These are phyloP conservation scores for Starmerella vaccinii DNA, from an alignment of 805 yeast genomes.

Conservation along the genomic window DNA sequence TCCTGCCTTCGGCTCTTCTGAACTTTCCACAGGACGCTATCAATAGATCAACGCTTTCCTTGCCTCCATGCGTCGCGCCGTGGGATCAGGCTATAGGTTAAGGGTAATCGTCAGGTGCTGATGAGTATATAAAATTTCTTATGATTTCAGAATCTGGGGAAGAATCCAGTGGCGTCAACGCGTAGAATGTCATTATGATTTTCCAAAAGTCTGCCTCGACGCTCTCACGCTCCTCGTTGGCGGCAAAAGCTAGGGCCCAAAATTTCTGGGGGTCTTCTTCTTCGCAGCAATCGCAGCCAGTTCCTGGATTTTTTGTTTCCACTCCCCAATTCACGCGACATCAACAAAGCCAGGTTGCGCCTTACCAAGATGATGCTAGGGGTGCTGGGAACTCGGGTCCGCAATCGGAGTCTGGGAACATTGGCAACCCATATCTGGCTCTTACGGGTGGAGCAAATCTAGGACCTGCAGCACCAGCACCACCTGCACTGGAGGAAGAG, in stretches of 20 bases:
- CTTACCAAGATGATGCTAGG: conserved; percentile 19
- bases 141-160: background rate
- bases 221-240: conserved; percentile 32
- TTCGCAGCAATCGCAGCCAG: conserved; percentile 21
- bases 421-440: conserved; percentile 17
- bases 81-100: background rate
- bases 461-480: conserved; percentile 11
- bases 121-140: background rate
- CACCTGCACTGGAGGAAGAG: conserved; percentile 11
- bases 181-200: conserved; percentile 25
- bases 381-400: conserved; percentile 18
- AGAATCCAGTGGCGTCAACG: background rate
- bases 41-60: no score
- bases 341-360: conserved; percentile 30
- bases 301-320: conserved; percentile 34
- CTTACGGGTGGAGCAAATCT: conserved; percentile 15
- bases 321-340: conserved; percentile 34
- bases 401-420: conserved; percentile 10
- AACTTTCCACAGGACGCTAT: no score
- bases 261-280: conserved; percentile 31
- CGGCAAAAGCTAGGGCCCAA: conserved; percentile 29
- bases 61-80: background rate
- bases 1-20: no score
- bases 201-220: conserved; percentile 32
- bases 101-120: conserved; percentile 3